Percentiles rank a stretch among this genome's conserved stretches.
These are phyloP conservation scores for Elaeis guineensis DNA, from an alignment of 176 grass and related monocot species.

Conservation along the genomic window DNA sequence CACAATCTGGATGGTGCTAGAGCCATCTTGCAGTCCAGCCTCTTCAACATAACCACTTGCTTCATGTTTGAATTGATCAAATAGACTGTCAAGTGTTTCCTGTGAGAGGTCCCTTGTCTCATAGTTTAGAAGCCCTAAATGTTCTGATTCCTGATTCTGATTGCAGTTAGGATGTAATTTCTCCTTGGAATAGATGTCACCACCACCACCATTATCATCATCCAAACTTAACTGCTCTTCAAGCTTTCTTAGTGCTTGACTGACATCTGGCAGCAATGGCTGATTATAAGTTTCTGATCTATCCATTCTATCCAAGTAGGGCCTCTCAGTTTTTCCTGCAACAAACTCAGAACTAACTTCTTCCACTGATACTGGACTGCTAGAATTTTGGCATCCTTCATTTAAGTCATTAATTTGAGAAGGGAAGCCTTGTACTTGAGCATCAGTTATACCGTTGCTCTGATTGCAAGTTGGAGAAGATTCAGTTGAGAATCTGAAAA, in stretches of 20 bases:
- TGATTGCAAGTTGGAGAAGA: constrained; percentile 32
- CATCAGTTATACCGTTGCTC: constrained; percentile 28
- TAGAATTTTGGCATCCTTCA: constrained; percentile 27
- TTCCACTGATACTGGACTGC: constrained; percentile 49
- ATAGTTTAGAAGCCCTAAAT: neutral
- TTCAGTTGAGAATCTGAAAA: constrained; percentile 13
- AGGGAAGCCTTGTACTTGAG: constrained; percentile 33
- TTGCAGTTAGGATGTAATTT: constrained; percentile 7
- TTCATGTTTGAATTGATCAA: constrained; percentile 21
- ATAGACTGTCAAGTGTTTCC: constrained; percentile 24
- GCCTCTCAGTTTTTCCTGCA: constrained; percentile 19
- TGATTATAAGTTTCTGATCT: constrained; percentile 34
- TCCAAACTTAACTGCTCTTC: constrained; percentile 43
- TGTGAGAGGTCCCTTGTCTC: constrained; percentile 12
- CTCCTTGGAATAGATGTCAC: neutral
- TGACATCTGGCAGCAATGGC: constrained; percentile 4
- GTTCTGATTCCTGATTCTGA: constrained; percentile 24
- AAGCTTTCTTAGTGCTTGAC: constrained; percentile 26
- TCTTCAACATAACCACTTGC: constrained; percentile 25
- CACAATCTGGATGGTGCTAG: constrained; percentile 42
- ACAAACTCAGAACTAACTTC: constrained; percentile 66
- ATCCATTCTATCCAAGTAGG: constrained; percentile 24
- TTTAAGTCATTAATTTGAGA: constrained; percentile 33
- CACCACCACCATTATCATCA: constrained; percentile 26
- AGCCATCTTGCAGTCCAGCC: constrained; percentile 10